Evolutionary conservation across 257 asterid genomes (phyloP), one percentile per base, ranked within the genome.

Genomic region (Schizonepeta tenuifolia): DNA sequence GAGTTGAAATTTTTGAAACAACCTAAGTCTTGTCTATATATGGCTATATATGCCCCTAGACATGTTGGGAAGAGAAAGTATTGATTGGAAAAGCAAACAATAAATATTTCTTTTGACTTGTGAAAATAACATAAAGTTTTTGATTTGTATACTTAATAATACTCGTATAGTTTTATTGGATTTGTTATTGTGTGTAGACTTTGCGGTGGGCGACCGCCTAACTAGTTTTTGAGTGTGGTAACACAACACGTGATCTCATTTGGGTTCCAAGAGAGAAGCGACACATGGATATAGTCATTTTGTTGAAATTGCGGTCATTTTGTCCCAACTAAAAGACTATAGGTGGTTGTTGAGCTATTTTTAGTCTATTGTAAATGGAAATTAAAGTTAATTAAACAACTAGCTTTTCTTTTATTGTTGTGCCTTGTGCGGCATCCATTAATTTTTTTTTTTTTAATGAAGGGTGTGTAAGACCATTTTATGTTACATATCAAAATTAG

Each of bases 11-110:
- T 1, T 17, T 47, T 66, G 46, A 66, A 47, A 66, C 60, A 47
- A 66, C 60, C 71, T 0, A 7, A 66, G 22, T 66, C 71, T 66
- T 66, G 60, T 66, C 71, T 66, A 66, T 49, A 66, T 31, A 31
- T 31, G 36, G 7, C 36, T 31, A 31, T 66, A 46, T 66, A 46
- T 44, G 58, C 26, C 50, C 17, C 6, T 46, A 53, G 9, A 31
- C 31, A 56, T 24, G 18, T 24, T 56, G 63, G 63, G n/a, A 54
- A 22, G 15, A 20, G 26, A 7, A 61, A 8, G 9, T 36, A 35
- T 59, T 61, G 28, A n/a, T 61, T 36, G 17, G 5, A 20, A 61
- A 36, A 18, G 67, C 67, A 61, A 33, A 38, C 50, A 18, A n/a
- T 17, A 50, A n/a, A 17, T 36, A 10, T 62, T 46, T 47, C 46